These are phyloP conservation scores for Citrus hindsii DNA, from an alignment of 345 rosid genomes.

Conservation along the genomic window DNA sequence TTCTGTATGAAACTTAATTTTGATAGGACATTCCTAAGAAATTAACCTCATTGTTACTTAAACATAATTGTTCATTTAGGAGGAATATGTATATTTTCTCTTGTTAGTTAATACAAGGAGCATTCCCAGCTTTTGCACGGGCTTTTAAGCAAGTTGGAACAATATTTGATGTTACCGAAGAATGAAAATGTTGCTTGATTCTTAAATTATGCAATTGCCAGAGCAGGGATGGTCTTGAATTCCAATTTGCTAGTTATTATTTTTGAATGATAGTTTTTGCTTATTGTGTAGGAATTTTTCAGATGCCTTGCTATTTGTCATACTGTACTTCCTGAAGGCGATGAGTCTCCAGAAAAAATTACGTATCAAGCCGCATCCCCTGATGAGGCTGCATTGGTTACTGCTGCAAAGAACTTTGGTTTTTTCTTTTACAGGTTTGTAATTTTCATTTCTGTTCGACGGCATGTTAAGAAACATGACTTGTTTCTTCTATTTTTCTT, in stretches of 20 bases:
- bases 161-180: not conserved
- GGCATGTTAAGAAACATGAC: not conserved
- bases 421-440: slow-evolving; percentile 90
- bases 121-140: not conserved
- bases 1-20: not conserved
- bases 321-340: slow-evolving; percentile 99
- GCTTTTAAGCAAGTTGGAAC: not conserved
- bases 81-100: not conserved
- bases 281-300: slow-evolving; percentile 75
- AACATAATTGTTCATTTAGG: not conserved
- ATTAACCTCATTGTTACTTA: not conserved
- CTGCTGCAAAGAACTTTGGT: slow-evolving; percentile 97
- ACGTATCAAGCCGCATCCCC: slow-evolving; percentile 99
- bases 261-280: slow-evolving; percentile 13
- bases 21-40: not conserved
- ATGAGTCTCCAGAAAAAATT: slow-evolving; percentile 87
- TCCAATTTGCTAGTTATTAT: not conserved
- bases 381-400: slow-evolving; percentile 96
- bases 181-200: not conserved
- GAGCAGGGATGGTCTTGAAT: not conserved
- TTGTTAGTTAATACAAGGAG: not conserved
- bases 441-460: not conserved
- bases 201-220: not conserved
- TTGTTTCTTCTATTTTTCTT: not conserved
- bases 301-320: slow-evolving; percentile 99